Evolutionary conservation across 2,329 filamentous ascomycete species (phyloP).

Genomic region (Hymenoscyphus fructigenus): DNA sequence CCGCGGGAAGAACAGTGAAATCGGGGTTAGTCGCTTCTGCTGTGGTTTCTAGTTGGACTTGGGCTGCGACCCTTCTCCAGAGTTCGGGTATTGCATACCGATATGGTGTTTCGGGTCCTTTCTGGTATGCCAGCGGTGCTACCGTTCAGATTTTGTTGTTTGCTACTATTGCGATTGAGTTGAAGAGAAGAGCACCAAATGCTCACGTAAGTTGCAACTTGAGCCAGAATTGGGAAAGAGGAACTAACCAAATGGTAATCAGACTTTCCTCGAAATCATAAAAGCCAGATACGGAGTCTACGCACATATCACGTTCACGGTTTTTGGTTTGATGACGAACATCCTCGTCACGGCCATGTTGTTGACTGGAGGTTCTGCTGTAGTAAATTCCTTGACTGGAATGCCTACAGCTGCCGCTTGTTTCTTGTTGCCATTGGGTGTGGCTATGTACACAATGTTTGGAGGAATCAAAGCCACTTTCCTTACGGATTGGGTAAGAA

Average conservation of each 20-base stretch:
- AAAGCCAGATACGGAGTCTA: conserved; percentile 72
- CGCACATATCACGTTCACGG: conserved; percentile 76
- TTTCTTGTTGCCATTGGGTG: conserved; percentile 77
- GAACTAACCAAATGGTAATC: not conserved
- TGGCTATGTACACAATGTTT: conserved; percentile 75
- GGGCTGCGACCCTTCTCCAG: conserved; percentile 82
- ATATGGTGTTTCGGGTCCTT: conserved; percentile 68
- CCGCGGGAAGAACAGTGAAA: conserved; percentile 84
- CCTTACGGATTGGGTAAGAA: conserved; percentile 52
- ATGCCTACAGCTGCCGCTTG: conserved; percentile 78
- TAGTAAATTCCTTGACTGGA: conserved; percentile 69
- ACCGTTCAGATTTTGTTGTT: conserved; percentile 88
- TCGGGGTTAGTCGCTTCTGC: conserved; percentile 84
- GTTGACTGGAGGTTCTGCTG: conserved; percentile 78
- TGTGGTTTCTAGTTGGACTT: conserved; percentile 92
- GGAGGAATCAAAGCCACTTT: conserved; percentile 86
- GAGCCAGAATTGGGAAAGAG: not conserved
- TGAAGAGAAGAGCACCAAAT: conserved; percentile 84
- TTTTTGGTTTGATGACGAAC: conserved; percentile 81
- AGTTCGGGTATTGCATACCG: conserved; percentile 79
- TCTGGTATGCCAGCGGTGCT: conserved; percentile 68
- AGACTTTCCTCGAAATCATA: conserved; percentile 77
- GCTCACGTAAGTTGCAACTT: conserved; percentile 56
- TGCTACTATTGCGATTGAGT: conserved; percentile 83
- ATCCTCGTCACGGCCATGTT: conserved; percentile 88